Conservation (phyloP, 345 rosid species). For the Aegle marmelos region DNA sequence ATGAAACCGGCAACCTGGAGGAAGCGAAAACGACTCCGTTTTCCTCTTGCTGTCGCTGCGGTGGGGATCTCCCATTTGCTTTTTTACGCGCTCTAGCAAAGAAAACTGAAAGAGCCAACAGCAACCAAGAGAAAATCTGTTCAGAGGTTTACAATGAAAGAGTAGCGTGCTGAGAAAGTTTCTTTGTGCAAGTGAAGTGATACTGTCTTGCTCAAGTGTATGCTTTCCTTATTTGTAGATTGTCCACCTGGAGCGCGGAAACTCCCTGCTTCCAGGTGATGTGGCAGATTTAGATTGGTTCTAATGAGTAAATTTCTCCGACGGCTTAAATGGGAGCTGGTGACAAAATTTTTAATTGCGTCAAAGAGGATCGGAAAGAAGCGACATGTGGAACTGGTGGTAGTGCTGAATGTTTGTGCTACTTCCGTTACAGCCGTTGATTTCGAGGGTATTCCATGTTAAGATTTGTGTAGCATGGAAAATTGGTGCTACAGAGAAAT, state of each 20-base stretch:
- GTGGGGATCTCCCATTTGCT: background rate
- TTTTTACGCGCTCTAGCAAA: too few relatives aligned
- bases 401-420: background rate
- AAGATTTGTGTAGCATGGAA: background rate
- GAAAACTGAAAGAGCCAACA: background rate
- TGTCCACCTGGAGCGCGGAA: background rate
- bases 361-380: background rate
- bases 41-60: background rate
- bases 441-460: background rate
- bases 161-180: slow-evolving; percentile 23
- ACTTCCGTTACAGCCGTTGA: background rate
- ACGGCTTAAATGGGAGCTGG: background rate
- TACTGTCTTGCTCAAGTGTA: background rate
- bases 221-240: background rate
- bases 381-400: background rate
- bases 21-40: slow-evolving; percentile 17
- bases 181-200: background rate
- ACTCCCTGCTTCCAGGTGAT: background rate
- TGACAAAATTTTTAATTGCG: background rate
- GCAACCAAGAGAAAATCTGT: background rate
- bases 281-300: slow-evolving; percentile 1
- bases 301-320: background rate
- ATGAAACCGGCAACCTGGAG: slow-evolving; percentile 44
- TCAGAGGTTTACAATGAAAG: background rate
- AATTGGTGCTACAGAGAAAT: background rate